Evolutionary conservation across 768 basidiomycete genomes (phyloP), one percentile per base, ranked within the genome.

Genomic region (Collybia sp.): DNA sequence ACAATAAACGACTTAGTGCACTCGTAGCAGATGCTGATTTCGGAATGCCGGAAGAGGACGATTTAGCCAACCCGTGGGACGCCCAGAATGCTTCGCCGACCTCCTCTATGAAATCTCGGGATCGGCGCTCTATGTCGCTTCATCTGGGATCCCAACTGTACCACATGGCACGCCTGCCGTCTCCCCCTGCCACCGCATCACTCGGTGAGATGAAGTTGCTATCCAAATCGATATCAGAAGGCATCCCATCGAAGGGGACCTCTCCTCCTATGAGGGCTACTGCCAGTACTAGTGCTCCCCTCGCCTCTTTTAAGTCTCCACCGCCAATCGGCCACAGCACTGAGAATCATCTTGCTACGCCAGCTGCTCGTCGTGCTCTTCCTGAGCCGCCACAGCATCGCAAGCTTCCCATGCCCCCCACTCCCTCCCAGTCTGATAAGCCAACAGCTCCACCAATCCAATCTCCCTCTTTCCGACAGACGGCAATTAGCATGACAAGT

Each of bases 401-500:
- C 30, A 54, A 37, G 33, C 51, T 56, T 8, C 56, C 59, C 6
- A 44, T 57, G n/a, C 47, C 54, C 13, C 53, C 56, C 16, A 18
- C 20, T 40, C 40, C 52, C 37, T 34, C 25, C 49, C 40, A 34
- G 53, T 44, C 30, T 45, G 43, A 12, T 37, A 44, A 6, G 35
- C 36, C 6, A 37, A 40, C 15, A 4, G 31, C 35, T 32, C 15
- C 48, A 44, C n/a, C 45, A 37, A 13, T 35, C 44, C 8, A 58
- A 54, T 54, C 61, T 47, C 55, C 67, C 10, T 65, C 69, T 19
- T 65, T 76, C 50, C 59, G 83, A 16, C 83, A 80, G 56, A 80
- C 83, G n/a, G 77, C 87, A 13, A 74, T 88, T 51, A 88, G 85
- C 54, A 81, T 89, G 68, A 78, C 83, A 2, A 74, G 72, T 33